Evolutionary conservation across 169 alveolate genomes (phyloP), one percentile per base, ranked within the genome.

Genomic region (Eimeria tenella): DNA sequence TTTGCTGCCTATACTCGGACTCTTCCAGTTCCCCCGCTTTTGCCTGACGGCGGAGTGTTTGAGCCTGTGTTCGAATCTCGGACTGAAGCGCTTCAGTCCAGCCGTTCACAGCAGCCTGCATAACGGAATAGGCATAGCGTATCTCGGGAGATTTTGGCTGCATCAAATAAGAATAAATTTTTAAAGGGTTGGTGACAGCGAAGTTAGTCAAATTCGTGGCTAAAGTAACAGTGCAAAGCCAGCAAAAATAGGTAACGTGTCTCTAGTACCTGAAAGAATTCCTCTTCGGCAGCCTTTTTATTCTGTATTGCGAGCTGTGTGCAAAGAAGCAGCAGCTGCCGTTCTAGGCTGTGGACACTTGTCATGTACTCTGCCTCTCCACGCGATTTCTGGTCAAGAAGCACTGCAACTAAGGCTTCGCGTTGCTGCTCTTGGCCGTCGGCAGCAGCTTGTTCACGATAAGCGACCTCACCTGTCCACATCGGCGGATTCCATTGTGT

Each of bases 21-120:
- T 58, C 91, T 25, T 84, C 91, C 23, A 84, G 17, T 1, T 25
- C 56, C 19, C 91, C 91, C 17, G 91, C 79, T 79, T 84, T 84
- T 56, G 91, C 91, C 52, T 84, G 91, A 19, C 81, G 91, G 62
- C 79, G 79, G 52, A 84, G 91, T 23, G 11, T 84, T 42, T 31
- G 91, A 25, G 91, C 91, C 55, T 84, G 79, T 60, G 91, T 56
- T 49, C 91, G 58, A 49, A 84, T 62, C 21, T 58, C 25, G 58
- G 91, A 84, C 62, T 62, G 91, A 23, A 84, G 79, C 31, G 91
- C 79, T 11, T 49, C 65, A 60, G 91, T 84, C 91, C 91, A 84
- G 79, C 52, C 91, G 21, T 23, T 52, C 53, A 84, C 63, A 15
- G 91, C 75, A 60, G 91, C 91, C 91, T 84, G 91, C 56, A 21